Evolutionary conservation across 1,284 basidiomycete genomes (phyloP).

Genomic region (Malassezia yamatoensis): DNA sequence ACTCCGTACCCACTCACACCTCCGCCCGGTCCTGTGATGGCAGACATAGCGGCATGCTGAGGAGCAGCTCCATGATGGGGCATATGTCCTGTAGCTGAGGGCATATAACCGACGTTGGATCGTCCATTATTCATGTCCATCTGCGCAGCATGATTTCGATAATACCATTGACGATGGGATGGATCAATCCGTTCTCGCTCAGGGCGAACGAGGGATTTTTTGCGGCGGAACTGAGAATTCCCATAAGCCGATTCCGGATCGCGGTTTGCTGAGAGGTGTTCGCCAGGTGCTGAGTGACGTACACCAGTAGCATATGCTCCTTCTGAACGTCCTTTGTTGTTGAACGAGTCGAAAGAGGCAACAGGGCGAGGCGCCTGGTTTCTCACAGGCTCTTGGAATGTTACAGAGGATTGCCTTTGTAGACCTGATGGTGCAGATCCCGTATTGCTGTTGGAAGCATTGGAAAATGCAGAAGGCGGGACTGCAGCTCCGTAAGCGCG

Average conservation of each 20-base stretch:
- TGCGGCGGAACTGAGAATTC: constrained; percentile 55
- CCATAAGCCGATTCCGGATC: constrained; percentile 37
- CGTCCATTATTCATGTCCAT: constrained; percentile 51
- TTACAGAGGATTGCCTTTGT: neutral
- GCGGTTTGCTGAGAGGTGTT: constrained; percentile 16
- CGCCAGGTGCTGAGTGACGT: neutral
- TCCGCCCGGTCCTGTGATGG: constrained; percentile 39
- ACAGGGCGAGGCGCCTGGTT: neutral
- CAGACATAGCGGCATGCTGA: constrained; percentile 24
- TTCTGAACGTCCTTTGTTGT: neutral
- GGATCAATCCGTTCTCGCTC: constrained; percentile 96
- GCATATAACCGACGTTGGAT: constrained; percentile 39
- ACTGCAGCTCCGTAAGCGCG: neutral
- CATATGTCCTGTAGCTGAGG: constrained; percentile 44
- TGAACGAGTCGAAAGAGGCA: neutral
- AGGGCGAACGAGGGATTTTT: constrained; percentile 85
- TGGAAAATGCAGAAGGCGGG: neutral
- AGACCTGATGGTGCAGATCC: neutral
- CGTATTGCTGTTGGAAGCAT: too few relatives aligned
- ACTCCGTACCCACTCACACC: constrained; percentile 46
- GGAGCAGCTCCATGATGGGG: constrained; percentile 45
- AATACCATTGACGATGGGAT: constrained; percentile 87
- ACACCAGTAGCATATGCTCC: neutral
- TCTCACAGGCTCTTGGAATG: neutral
- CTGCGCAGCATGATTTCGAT: constrained; percentile 76